Evolutionary conservation across 345 rosid genomes (phyloP), one percentile per base, ranked within the genome.

Genomic region (Gossypium arboreum): DNA sequence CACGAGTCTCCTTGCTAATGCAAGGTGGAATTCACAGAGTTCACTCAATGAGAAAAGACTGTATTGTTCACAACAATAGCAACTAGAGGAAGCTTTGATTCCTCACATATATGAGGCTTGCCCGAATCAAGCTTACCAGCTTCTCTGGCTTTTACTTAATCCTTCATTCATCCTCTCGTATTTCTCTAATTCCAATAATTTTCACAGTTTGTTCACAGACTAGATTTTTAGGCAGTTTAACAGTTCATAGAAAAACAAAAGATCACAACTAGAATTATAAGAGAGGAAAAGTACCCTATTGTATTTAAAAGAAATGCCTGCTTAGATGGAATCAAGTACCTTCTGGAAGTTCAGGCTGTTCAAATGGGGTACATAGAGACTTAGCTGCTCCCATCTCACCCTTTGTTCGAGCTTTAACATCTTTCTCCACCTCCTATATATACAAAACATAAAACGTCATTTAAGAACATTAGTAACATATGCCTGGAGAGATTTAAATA

Each of bases 381-480:
- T 95, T 95, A 72, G 93, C 96, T 12, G 97, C 97, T 76, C 99
- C 99, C 76, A 85, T 89, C 76, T 91, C 99, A 45, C 98, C 97
- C 85, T 86, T 90, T 8, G 99, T 95, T 47, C 90, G 88, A 2
- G 88, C 88, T 82, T 94, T 95, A 50, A 95, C 97, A 10, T 90
- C 97, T 78, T 88, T 88, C 84, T 93, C 99, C 82, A 93, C 97
- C 69, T 90, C 97, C 98, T 94, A 67, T 56, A 79, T 45, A 75
- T 45, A 39, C 4, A 44, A 25, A 10, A 67, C 27, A 4, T n/a
- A 11, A 60, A 72, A 1, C 7, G n/a, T 7, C 58, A 39, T 13
- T 1, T 47, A 27, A 8, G 16, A 72, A 51, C 25, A 70, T 24
- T 0, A 48, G 22, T 9, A 51, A 22, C 15, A 9, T 41, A 9